Conservation (phyloP, 129 eudicot species). For the Flaveria robusta region DNA sequence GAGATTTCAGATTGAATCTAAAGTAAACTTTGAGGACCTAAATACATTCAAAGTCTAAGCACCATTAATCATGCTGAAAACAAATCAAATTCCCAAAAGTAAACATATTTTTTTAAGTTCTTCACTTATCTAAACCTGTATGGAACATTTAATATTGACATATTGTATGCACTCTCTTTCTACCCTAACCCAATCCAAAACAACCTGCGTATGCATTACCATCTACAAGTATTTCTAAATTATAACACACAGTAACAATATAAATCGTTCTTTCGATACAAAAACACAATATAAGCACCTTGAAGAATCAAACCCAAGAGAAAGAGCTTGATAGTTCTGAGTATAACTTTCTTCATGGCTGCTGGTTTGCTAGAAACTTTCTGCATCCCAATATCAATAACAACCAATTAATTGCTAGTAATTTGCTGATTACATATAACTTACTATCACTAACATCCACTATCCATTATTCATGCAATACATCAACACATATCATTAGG, state of each 20-base stretch:
- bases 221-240: not conserved
- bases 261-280: not conserved
- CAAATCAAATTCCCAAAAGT: not conserved
- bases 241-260: too few relatives aligned
- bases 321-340: constrained; percentile 68
- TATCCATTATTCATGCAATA: not conserved
- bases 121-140: constrained; percentile 7
- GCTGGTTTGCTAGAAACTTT: constrained; percentile 60
- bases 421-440: not conserved
- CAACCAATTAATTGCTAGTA: not conserved
- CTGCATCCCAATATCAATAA: constrained; percentile 41
- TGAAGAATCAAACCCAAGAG: constrained; percentile 76
- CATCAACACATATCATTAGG: not conserved
- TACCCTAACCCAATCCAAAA: constrained; percentile 1
- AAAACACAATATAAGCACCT: constrained; percentile 40
- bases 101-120: not conserved
- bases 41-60: not conserved
- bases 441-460: constrained; percentile 15
- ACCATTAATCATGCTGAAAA: constrained; percentile 17
- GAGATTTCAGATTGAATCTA: not conserved
- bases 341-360: constrained; percentile 70
- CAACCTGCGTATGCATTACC: not conserved
- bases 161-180: not conserved
- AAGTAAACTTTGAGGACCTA: not conserved
- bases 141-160: not conserved